Evolutionary conservation across 148 eudicot genomes (phyloP).

Genomic region (Silene latifolia): DNA sequence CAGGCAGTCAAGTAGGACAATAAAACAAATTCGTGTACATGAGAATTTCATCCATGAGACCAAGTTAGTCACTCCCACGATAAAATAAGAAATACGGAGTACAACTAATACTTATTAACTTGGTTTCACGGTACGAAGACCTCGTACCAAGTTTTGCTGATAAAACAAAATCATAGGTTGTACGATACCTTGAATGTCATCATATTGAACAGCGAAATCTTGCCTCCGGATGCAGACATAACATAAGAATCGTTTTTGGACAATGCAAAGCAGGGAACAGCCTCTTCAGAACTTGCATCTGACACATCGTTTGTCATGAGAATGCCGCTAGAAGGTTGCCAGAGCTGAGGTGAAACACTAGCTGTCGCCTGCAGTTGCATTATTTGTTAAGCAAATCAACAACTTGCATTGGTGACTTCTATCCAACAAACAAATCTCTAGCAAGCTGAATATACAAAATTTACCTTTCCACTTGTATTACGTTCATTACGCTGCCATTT

Average conservation of each 20-base stretch:
- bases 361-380: constrained; percentile 60
- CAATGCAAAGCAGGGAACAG: constrained; percentile 84
- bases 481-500: constrained; percentile 77
- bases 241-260: constrained; percentile 93
- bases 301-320: constrained; percentile 77
- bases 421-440: neutral
- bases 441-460: neutral
- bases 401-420: constrained; percentile 3
- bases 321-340: constrained; percentile 86
- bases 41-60: too few species aligned
- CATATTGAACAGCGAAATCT: constrained; percentile 80
- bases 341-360: constrained; percentile 63
- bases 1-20: neutral
- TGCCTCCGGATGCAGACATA: constrained; percentile 90
- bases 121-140: too few species aligned
- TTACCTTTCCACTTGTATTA: constrained; percentile 65
- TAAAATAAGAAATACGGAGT: too few species aligned
- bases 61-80: too few species aligned
- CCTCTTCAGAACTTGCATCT: constrained; percentile 62
- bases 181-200: constrained; percentile 75
- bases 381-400: neutral
- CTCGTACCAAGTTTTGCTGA: too few species aligned
- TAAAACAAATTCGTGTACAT: too few species aligned
- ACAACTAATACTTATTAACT: too few species aligned
- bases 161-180: neutral